Evolutionary conservation across 2,329 filamentous ascomycete species (phyloP), one percentile per base, ranked within the genome.

Genomic region (Camptophora hylomeconis): DNA sequence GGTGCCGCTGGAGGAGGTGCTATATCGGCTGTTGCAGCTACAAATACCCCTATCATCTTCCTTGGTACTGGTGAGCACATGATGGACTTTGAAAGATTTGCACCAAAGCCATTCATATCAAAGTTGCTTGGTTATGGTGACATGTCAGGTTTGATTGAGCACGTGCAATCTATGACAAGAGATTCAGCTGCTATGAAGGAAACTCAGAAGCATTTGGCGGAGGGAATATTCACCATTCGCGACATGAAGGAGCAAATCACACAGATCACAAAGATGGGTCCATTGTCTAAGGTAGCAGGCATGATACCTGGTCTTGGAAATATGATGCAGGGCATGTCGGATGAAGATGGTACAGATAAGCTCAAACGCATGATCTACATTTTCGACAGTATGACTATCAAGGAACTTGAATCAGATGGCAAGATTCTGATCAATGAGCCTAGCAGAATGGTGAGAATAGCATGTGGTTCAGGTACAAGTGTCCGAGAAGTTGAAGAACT

Each of bases 241-340:
- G 89, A 98, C 52, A 68, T 98, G 42, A 75, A 89, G 12, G 89
- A 98, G 52, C 92, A 98, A 51, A 73, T 98, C 8, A 80, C 79
- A 34, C 95, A 95, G 48, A 94, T 98, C 49, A 94, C 95, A 84
- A 98, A 98, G 62, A 95, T 98, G 89, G 89, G 89, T 0, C 89
- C 89, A 0, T 61, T 98, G 2, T 92, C 81, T 11, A 95, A 98
- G 54, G 92, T 98, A 72, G 92, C 87, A 0, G 84, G 86, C 46
- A 98, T 98, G 89, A 95, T 98, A 40, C 89, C 89, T 0, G 89
- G 89, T 16, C 78, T 98, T 55, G 79, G 79, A 43, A 80, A 80
- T 49, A 77, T 95, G 68, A 95, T 94, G 72, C 9, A 13, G 26
- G 83, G 83, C 20, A 89, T 95, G 71, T 86, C 95, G 50, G 92